A percentile compares a stretch with the other conserved stretches of the same genome.
These are phyloP conservation scores for Scytalidium lignicola DNA, from an alignment of 2,329 filamentous ascomycete genomes.

Conservation along the genomic window DNA sequence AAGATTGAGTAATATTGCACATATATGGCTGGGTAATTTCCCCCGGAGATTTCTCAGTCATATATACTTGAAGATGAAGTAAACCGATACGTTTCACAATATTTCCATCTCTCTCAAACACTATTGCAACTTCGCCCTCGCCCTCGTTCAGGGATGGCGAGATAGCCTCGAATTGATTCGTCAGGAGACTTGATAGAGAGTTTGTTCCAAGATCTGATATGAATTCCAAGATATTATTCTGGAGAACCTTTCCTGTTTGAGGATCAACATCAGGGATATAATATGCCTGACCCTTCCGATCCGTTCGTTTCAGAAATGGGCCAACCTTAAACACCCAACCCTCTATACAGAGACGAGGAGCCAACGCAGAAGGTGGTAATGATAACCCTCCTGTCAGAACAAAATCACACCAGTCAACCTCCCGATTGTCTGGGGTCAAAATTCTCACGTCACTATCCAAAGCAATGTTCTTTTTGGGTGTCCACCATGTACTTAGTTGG, in stretches of 20 bases:
- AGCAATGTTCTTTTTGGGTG: background rate
- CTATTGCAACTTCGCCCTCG: background rate
- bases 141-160: background rate
- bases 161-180: background rate
- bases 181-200: background rate
- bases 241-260: background rate
- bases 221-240: background rate
- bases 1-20: too few species aligned
- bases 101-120: background rate
- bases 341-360: background rate
- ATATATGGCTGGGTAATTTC: too few species aligned
- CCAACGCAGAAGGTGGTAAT: background rate
- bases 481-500: background rate
- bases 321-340: background rate
- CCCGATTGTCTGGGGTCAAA: background rate
- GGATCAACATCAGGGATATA: background rate
- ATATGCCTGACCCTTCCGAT: background rate
- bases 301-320: background rate
- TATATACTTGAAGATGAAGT: background rate
- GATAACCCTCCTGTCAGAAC: background rate
- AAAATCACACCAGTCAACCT: background rate
- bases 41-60: background rate
- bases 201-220: background rate
- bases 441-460: background rate
- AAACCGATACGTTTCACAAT: background rate